Percentiles rank a stretch among this genome's conserved stretches.
Evolutionary conservation across 164 flowering plant genomes (phyloP).

Genomic region (Magnolia changhungtana): DNA sequence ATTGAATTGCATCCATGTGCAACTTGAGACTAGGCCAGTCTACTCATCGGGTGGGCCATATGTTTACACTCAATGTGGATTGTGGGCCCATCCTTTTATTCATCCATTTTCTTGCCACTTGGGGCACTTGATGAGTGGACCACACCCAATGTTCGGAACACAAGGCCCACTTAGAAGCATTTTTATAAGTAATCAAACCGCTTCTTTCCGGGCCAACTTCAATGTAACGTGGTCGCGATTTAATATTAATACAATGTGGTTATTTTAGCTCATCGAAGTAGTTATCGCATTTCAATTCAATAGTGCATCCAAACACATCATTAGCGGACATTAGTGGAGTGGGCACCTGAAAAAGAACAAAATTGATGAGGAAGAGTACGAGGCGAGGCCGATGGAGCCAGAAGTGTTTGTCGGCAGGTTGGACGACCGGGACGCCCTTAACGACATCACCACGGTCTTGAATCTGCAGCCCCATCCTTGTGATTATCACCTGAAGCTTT

Average conservation of each 20-base stretch:
- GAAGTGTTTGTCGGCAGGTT: conserved; percentile 72
- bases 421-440: conserved; percentile 65
- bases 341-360: conserved; percentile 78
- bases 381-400: conserved; percentile 84
- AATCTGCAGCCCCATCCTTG: conserved; percentile 72
- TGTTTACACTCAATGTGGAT: too few species aligned
- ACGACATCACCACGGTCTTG: conserved; percentile 78
- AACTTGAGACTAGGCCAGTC: too few species aligned
- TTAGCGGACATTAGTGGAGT: not conserved
- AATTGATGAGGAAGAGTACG: conserved; percentile 70
- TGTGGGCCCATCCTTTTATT: too few species aligned
- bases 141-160: not conserved
- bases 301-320: not conserved
- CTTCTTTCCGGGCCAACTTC: too few species aligned
- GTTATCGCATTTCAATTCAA: too few species aligned
- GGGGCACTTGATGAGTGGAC: not conserved
- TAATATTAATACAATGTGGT: too few species aligned
- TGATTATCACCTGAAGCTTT: conserved; percentile 81
- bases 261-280: too few species aligned
- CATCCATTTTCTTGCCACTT: too few species aligned
- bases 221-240: too few species aligned
- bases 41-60: too few species aligned
- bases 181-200: too few species aligned
- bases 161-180: not conserved
- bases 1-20: too few species aligned